phyloP scores from a whole-genome alignment of 208 protist genomes.

The Trypanosomatidae sp. region DNA sequence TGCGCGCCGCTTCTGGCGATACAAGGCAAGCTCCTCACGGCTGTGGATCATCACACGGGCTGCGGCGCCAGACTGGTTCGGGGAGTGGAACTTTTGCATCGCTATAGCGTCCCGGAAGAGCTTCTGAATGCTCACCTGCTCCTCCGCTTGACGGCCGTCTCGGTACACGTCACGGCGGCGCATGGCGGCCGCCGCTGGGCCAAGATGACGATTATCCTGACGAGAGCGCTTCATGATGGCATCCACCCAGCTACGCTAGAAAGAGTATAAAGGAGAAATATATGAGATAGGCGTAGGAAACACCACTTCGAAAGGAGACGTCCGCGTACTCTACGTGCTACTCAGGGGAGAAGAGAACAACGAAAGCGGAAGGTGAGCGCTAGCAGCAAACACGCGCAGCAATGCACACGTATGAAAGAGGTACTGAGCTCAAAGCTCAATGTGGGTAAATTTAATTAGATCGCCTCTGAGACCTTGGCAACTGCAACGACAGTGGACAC shows the following conservation, averaged over 20 bases:
- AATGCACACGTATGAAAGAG: neutral
- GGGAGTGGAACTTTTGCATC: constrained; percentile 83
- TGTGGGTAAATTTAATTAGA: neutral
- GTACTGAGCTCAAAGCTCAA: neutral
- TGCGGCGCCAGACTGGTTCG: constrained; percentile 36
- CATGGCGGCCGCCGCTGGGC: constrained; percentile 79
- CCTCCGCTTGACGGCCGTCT: constrained; percentile 61
- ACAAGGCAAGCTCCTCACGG: constrained; percentile 94
- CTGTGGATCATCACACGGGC: constrained; percentile 96
- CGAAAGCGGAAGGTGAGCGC: neutral
- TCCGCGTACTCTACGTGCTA: neutral
- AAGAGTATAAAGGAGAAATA: neutral
- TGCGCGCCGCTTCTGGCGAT: constrained; percentile 92
- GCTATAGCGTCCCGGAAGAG: constrained; percentile 97
- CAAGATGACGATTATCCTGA: constrained; percentile 43
- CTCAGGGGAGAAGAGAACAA: neutral
- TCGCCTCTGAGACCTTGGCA: neutral
- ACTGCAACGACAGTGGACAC: neutral
- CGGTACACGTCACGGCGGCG: constrained; percentile 61
- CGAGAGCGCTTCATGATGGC: constrained; percentile 57
- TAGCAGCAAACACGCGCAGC: neutral
- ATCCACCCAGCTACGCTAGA: neutral
- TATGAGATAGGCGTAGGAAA: neutral
- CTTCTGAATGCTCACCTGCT: constrained; percentile 98
- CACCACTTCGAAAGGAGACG: neutral